These are phyloP conservation scores for Leccinellum luteum DNA, from an alignment of 768 basidiomycete species.

Conservation along the genomic window DNA sequence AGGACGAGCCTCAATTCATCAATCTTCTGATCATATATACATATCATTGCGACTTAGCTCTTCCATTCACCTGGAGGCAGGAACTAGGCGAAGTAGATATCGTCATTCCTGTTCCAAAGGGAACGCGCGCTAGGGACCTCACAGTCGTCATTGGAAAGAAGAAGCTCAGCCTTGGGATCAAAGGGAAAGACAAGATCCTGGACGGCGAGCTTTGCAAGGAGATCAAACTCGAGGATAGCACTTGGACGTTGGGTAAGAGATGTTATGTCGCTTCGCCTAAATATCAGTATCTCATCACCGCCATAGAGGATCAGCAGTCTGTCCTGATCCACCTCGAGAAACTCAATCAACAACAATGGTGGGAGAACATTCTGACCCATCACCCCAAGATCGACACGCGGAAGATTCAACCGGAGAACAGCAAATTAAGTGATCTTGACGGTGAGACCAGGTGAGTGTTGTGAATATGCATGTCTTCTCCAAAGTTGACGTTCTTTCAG, in stretches of 20 bases:
- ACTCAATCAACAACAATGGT: constrained; percentile 88
- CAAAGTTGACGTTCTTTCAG: constrained; percentile 38
- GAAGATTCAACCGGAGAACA: constrained; percentile 94
- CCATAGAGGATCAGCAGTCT: constrained; percentile 70
- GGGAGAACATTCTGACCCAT: constrained; percentile 94
- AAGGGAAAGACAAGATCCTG: constrained; percentile 81
- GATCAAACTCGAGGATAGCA: constrained; percentile 94
- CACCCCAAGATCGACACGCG: constrained; percentile 96
- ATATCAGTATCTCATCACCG: constrained; percentile 5
- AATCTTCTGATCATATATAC: constrained; percentile 17
- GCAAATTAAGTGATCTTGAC: constrained; percentile 94
- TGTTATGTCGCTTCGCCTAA: not conserved
- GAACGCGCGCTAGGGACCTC: constrained; percentile 80
- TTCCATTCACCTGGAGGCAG: constrained; percentile 93
- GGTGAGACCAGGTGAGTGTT: constrained; percentile 78
- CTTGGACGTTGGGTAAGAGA: constrained; percentile 86
- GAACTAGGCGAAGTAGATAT: constrained; percentile 86
- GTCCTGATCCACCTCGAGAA: constrained; percentile 84
- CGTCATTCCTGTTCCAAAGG: constrained; percentile 78
- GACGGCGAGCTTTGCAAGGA: constrained; percentile 91
- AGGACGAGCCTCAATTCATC: constrained; percentile 26
- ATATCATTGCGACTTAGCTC: constrained; percentile 42
- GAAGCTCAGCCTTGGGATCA: constrained; percentile 79
- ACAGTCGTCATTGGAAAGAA: constrained; percentile 74
- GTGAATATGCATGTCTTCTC: constrained; percentile 1